Conservation (phyloP, 441 rosid genomes). For the Gossypium trilobum region DNA sequence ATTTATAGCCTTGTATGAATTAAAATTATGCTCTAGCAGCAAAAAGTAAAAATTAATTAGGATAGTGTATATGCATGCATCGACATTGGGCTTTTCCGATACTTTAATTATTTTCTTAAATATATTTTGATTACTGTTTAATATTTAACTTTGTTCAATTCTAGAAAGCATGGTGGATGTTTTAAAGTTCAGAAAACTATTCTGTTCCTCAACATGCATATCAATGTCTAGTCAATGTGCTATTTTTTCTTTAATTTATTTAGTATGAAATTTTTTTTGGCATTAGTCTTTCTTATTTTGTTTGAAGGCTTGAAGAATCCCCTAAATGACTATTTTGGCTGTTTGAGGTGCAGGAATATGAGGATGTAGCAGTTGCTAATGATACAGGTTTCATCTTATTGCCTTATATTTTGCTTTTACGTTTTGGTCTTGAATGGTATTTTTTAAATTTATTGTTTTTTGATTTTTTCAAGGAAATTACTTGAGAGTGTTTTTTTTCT, state of each 20-base stretch:
- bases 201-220: not conserved
- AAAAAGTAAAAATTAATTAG: not conserved
- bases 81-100: not conserved
- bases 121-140: not conserved
- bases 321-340: conserved; percentile 2
- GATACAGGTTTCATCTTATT: conserved; percentile 60
- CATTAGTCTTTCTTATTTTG: not conserved
- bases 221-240: not conserved
- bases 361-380: conserved; percentile 35
- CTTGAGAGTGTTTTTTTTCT: not conserved
- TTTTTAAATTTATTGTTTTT: not conserved
- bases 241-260: not conserved
- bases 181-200: not conserved
- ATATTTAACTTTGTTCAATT: not conserved
- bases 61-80: not conserved
- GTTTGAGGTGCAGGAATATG: conserved; percentile 55
- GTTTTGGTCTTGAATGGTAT: not conserved
- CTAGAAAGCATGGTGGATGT: not conserved
- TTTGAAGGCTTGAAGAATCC: not conserved
- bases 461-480: not conserved
- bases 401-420: conserved; percentile 5
- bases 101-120: not conserved
- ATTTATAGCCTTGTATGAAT: not conserved
- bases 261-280: not conserved
- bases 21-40: not conserved